These are phyloP conservation scores for Aphanocladium album DNA, from an alignment of 2,329 filamentous ascomycete species.

Conservation along the genomic window DNA sequence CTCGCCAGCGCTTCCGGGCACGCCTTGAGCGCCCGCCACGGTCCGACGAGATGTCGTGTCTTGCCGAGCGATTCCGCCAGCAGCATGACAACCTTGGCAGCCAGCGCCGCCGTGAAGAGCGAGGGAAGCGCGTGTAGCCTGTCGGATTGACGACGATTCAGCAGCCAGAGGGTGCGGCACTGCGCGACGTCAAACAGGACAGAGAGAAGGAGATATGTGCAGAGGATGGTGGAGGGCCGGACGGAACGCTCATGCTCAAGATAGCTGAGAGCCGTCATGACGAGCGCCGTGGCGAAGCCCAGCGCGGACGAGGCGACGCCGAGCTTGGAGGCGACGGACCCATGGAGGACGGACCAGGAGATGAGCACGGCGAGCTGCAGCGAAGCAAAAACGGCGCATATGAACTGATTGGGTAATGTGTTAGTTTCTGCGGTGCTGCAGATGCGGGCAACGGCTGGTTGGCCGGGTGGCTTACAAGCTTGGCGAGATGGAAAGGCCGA, in stretches of 20 bases:
- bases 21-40: slow-evolving; percentile 13
- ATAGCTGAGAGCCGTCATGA: slow-evolving; percentile 24
- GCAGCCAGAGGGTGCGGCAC: slow-evolving; percentile 33
- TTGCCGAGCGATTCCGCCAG: slow-evolving; percentile 16
- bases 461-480: neutral
- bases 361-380: neutral
- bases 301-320: slow-evolving; percentile 19
- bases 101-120: slow-evolving; percentile 27
- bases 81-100: slow-evolving; percentile 22
- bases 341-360: neutral
- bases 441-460: no score
- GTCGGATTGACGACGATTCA: neutral
- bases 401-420: neutral
- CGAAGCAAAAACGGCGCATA: neutral
- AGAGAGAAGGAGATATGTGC: slow-evolving; percentile 32
- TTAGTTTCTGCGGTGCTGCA: neutral
- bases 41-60: slow-evolving; percentile 18
- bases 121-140: slow-evolving; percentile 18
- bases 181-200: slow-evolving; percentile 33
- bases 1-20: slow-evolving; percentile 27
- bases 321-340: neutral
- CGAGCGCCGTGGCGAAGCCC: slow-evolving; percentile 23
- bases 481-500: neutral
- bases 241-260: slow-evolving; percentile 29
- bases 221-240: slow-evolving; percentile 35